Conservation (phyloP, 2,329 filamentous ascomycete genomes). For the Penicillium paneum region DNA sequence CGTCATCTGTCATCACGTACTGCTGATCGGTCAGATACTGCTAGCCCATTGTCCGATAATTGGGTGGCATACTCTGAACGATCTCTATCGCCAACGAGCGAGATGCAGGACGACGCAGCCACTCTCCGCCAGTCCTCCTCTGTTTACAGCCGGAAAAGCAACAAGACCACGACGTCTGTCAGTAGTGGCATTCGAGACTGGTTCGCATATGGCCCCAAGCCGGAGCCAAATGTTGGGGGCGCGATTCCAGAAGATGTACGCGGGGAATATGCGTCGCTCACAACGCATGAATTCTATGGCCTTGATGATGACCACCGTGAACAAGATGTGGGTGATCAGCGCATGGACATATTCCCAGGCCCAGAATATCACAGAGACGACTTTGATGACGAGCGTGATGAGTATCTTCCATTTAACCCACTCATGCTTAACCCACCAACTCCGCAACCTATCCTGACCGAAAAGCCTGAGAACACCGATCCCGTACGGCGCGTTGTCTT, state of each 20-base stretch:
- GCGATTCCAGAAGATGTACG: conserved; percentile 34
- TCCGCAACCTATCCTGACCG: conserved; percentile 32
- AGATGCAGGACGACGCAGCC: conserved; percentile 18
- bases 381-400: conserved; percentile 19
- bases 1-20: conserved; percentile 29
- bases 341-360: conserved; percentile 35
- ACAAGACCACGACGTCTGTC: conserved; percentile 24
- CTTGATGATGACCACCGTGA: conserved; percentile 32
- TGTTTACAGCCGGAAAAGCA: conserved; percentile 30
- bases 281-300: conserved; percentile 34
- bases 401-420: conserved; percentile 38
- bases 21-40: conserved; percentile 31
- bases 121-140: conserved; percentile 34
- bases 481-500: conserved; percentile 32
- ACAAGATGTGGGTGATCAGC: conserved; percentile 37
- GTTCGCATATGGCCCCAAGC: conserved; percentile 32
- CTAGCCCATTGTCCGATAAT: conserved; percentile 41
- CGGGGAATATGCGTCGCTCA: conserved; percentile 39
- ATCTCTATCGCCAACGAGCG: conserved; percentile 29
- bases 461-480: conserved; percentile 24
- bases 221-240: conserved; percentile 28
- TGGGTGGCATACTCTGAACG: conserved; percentile 42
- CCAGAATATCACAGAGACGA: conserved; percentile 30
- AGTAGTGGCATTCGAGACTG: conserved; percentile 34
- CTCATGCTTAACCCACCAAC: conserved; percentile 48